Evolutionary conservation across 331 rosid species (phyloP).

Genomic region (Pyrus hybrid): DNA sequence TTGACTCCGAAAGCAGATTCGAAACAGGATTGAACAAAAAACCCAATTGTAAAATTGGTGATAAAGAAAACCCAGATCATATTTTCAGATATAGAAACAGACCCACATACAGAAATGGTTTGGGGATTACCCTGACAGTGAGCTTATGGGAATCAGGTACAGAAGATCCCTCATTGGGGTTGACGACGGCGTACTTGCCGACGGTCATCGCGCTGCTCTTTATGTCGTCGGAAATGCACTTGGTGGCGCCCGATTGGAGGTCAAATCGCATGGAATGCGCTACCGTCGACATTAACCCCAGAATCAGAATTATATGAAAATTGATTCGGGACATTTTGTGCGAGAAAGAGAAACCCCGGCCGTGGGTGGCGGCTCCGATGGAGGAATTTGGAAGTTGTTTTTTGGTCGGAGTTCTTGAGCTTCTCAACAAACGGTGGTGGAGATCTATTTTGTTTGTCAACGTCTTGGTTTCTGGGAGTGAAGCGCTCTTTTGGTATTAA

Average conservation of each 20-base stretch:
- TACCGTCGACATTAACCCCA: not conserved
- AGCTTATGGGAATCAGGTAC: slow-evolving; percentile 53
- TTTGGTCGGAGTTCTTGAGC: slow-evolving; percentile 5
- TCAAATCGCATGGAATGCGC: slow-evolving; percentile 61
- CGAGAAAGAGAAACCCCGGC: not conserved
- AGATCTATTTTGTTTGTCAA: not conserved
- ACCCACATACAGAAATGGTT: not conserved
- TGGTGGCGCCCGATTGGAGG: slow-evolving; percentile 48
- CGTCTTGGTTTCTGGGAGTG: not conserved
- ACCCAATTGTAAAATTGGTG: not conserved
- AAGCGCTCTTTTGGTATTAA: not conserved
- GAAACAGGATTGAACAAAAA: not conserved
- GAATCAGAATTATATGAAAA: not conserved
- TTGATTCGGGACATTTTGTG: not conserved
- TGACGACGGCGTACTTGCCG: slow-evolving; percentile 58
- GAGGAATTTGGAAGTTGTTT: not conserved
- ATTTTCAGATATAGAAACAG: not conserved
- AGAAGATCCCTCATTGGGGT: slow-evolving; percentile 41
- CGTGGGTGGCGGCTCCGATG: not conserved
- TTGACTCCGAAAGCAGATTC: not conserved
- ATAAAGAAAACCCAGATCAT: not conserved
- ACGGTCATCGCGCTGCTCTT: slow-evolving; percentile 65
- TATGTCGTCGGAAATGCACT: slow-evolving; percentile 80
- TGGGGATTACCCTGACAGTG: slow-evolving; percentile 46
- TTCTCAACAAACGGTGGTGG: not conserved